phyloP scores from a whole-genome alignment of 2,329 filamentous ascomycete species.

The Aspergillus amoenus region DNA sequence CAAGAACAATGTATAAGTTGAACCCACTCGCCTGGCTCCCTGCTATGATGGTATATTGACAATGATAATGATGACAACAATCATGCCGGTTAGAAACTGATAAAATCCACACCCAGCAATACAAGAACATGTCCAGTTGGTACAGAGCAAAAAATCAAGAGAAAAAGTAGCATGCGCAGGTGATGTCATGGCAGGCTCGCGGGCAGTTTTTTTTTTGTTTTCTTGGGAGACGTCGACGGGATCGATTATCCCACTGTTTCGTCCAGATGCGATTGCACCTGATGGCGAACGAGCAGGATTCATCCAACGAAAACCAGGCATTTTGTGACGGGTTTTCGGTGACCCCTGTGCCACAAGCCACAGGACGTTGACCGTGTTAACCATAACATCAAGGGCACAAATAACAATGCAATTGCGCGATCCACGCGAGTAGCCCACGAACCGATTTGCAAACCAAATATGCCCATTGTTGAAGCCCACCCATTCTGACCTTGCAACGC shows the following conservation, averaged over 20 bases:
- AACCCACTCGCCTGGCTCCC: conserved; percentile 28
- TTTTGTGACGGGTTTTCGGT: neutral
- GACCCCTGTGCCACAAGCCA: conserved; percentile 4
- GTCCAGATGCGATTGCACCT: neutral
- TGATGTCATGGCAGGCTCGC: conserved; percentile 6
- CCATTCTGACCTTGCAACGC: conserved; percentile 24
- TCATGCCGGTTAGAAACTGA: conserved; percentile 22
- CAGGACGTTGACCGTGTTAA: neutral
- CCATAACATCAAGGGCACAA: conserved; percentile 10
- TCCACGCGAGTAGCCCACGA: conserved; percentile 19
- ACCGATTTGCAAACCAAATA: conserved; percentile 15
- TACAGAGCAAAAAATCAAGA: conserved; percentile 9
- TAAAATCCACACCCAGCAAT: conserved; percentile 18
- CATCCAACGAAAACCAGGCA: neutral
- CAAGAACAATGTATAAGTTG: conserved; percentile 17
- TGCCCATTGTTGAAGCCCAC: conserved; percentile 19
- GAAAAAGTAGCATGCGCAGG: conserved; percentile 8
- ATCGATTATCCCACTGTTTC: neutral
- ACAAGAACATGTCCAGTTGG: conserved; percentile 10
- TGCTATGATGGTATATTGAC: conserved; percentile 31
- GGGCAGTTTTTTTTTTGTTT: neutral
- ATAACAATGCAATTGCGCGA: conserved; percentile 20
- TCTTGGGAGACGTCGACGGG: neutral
- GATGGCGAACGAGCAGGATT: neutral
- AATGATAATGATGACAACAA: conserved; percentile 23